Conservation (phyloP, 2,329 filamentous ascomycete species). For the Plectosphaerella sp. region DNA sequence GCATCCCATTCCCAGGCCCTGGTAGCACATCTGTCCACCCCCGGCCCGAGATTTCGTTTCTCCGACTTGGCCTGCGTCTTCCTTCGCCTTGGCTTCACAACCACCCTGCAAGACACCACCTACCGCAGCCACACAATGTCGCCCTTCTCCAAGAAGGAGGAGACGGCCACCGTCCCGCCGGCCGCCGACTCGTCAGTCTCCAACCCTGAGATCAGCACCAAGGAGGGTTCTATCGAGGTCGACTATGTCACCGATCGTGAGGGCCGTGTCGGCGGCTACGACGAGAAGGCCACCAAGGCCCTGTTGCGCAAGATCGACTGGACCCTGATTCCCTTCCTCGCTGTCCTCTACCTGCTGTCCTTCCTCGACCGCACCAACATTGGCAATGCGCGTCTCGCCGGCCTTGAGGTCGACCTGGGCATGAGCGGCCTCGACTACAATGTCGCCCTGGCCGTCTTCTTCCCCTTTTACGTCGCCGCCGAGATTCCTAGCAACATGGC, state of each 20-base stretch:
- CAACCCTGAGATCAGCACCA: slow-evolving; percentile 1
- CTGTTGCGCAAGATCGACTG: slow-evolving; percentile 50
- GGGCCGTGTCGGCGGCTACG: slow-evolving; percentile 16
- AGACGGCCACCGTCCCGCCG: too few species aligned
- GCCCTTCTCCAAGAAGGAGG: neutral
- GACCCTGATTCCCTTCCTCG: slow-evolving; percentile 55
- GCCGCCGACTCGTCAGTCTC: neutral
- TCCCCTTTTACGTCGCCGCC: slow-evolving; percentile 46
- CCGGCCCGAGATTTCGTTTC: neutral
- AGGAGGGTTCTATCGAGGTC: slow-evolving; percentile 11
- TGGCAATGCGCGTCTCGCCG: slow-evolving; percentile 33
- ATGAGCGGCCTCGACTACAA: slow-evolving; percentile 61
- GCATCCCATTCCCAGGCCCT: neutral
- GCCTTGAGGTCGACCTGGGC: slow-evolving; percentile 29
- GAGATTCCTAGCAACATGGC: slow-evolving; percentile 55
- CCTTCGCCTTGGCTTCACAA: neutral
- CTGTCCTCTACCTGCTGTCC: slow-evolving; percentile 43
- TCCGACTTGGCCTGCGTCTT: neutral
- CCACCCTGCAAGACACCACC: neutral
- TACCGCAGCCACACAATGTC: neutral
- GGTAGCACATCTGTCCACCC: neutral
- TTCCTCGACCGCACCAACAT: slow-evolving; percentile 50
- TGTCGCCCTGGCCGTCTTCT: slow-evolving; percentile 45
- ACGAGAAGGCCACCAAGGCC: slow-evolving; percentile 36
- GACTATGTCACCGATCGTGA: slow-evolving; percentile 12